Base-by-base conservation (phyloP, 2,329 filamentous ascomycete species). In the Fonsecaea pedrosoi region DNA sequence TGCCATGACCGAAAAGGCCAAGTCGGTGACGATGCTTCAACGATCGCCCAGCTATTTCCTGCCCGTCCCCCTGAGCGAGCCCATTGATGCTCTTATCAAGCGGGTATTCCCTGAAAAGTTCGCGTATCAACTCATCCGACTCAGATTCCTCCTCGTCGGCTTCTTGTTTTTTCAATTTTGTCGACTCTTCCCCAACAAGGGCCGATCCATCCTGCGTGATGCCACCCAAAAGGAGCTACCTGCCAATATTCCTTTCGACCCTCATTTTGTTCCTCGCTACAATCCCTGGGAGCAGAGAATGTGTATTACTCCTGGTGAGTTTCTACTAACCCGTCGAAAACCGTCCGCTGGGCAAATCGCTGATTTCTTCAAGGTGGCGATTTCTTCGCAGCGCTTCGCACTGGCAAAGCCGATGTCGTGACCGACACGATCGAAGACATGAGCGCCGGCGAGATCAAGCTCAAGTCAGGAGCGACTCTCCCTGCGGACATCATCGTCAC, bases 11-110 rank as follows among this genome's bases (percentile, higher is more conserved):
- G 80, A 90, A 53, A 86, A 84, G 45, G 91, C 90, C 4, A 79
- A 78, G 4, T 84, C 86, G 13, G 87, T 93, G 34, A 94, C 91
- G 1, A 92, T 94, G 86, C 83, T 96, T 2, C 92, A 96, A 78
- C 87, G 92, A 64, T 92, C 88, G 54, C 92, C 92, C 0, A 85
- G 84, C 0, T 94, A 92, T 73, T 83, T 94, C 63, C 71, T 90
- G 25, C 57, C 63, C 37, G 40, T 71, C 18, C 71, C 71, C 5
- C 53, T 64, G 37, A 65, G 62, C 25, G 67, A 71, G n/a, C 58
- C 65, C 12, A 37, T 68, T 50, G 69, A 72, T 54, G 48, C 42
- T 37, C 50, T 64, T 21, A 64, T 72, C 58, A 71, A 70, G 40
- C 65, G 63, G 12, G 50, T 65, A 12, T 57, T 73, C n/a, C 71